phyloP scores from a whole-genome alignment of 75 land plant species.

The Cunninghamia lanceolata region DNA sequence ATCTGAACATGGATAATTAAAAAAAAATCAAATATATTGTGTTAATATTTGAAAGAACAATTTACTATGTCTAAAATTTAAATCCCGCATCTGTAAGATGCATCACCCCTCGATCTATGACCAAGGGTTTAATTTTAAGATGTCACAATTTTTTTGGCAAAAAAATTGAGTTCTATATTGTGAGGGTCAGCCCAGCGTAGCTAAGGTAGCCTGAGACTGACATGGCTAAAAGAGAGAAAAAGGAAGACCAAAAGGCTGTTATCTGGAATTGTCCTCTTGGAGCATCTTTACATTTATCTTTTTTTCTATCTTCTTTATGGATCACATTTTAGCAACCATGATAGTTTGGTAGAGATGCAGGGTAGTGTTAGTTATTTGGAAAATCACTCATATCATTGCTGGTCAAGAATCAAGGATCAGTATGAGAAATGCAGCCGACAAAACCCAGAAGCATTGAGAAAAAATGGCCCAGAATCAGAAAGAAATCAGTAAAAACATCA shows the following conservation, averaged over 20 bases:
- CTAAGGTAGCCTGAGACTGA: background rate
- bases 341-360: background rate
- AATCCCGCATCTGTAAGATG: background rate
- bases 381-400: background rate
- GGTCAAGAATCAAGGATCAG: background rate
- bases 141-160: background rate
- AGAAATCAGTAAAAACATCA: too few relatives aligned
- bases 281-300: background rate
- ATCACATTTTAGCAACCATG: background rate
- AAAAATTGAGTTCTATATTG: background rate
- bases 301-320: background rate
- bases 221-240: background rate
- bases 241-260: background rate
- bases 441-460: too few relatives aligned
- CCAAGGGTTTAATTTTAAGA: background rate
- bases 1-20: background rate
- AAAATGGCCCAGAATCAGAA: too few relatives aligned
- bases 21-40: background rate
- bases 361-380: background rate
- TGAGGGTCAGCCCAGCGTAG: background rate
- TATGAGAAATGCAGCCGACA: background rate
- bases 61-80: too few relatives aligned
- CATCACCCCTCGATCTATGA: background rate
- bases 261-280: background rate
- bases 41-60: background rate